These are phyloP conservation scores for Ceratobasidium sp. DNA, from an alignment of 1,284 basidiomycete genomes.

Conservation along the genomic window DNA sequence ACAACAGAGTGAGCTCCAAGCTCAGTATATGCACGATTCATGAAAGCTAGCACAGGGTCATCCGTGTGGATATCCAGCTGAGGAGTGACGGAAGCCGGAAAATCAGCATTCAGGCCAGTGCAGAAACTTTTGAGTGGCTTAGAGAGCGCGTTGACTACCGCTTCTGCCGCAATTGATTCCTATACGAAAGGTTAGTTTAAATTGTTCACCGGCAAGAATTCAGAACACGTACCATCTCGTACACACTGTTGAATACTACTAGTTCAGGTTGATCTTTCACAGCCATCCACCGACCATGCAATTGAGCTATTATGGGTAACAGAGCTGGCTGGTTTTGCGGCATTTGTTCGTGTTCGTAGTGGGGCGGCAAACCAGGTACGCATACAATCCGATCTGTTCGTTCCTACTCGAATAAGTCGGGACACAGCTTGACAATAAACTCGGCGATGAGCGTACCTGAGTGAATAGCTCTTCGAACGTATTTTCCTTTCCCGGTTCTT, in stretches of 20 bases:
- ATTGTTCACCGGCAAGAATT: background rate
- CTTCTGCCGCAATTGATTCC: constrained; percentile 15
- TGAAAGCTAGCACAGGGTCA: background rate
- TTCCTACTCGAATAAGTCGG: background rate
- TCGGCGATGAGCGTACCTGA: background rate
- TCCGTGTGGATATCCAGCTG: background rate
- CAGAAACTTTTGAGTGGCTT: constrained; percentile 13
- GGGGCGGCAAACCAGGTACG: constrained; percentile 14
- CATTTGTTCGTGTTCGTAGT: constrained; percentile 35
- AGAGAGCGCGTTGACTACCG: background rate
- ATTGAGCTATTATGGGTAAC: background rate
- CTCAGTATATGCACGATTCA: constrained; percentile 31
- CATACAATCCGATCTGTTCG: constrained; percentile 10
- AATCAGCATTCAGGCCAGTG: constrained; percentile 11
- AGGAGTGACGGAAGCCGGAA: background rate
- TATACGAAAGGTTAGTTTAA: background rate
- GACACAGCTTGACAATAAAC: too few species aligned
- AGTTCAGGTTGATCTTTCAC: background rate
- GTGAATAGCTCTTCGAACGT: background rate
- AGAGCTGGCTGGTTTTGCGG: constrained; percentile 12
- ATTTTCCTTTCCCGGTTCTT: background rate
- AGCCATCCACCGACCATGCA: constrained; percentile 2
- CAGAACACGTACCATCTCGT: constrained; percentile 16
- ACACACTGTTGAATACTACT: background rate
- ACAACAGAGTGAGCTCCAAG: constrained; percentile 8